Conservation (phyloP, 441 rosid genomes). For the Flueggea neowawraea region DNA sequence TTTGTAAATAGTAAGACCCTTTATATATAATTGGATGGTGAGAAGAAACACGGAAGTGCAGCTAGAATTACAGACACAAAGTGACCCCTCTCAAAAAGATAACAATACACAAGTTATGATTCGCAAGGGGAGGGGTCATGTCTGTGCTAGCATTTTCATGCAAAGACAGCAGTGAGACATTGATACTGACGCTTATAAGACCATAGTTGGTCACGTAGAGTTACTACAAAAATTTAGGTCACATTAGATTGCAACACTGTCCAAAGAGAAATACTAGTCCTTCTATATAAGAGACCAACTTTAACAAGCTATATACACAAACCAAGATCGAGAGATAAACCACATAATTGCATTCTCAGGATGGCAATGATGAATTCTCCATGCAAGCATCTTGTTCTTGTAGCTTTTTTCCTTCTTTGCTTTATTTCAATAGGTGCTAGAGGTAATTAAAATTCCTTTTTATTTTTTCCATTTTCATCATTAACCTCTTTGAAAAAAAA, state of each 20-base stretch:
- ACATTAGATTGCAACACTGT: conserved; percentile 20
- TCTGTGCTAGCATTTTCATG: conserved; percentile 8
- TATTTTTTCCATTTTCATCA: not conserved
- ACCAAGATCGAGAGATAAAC: not conserved
- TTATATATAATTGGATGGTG: no score
- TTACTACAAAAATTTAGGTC: conserved; percentile 37
- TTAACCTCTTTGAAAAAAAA: not conserved
- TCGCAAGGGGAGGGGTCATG: not conserved
- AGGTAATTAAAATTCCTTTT: conserved; percentile 25
- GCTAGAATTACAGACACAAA: not conserved
- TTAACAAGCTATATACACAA: not conserved
- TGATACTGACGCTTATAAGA: conserved; percentile 38
- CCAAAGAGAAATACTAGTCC: conserved; percentile 10
- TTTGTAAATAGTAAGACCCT: no score
- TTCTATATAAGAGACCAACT: conserved; percentile 23
- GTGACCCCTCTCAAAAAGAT: not conserved
- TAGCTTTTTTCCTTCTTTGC: conserved; percentile 38
- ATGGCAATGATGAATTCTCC: conserved; percentile 31
- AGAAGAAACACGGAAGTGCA: not conserved
- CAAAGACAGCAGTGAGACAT: conserved; percentile 39
- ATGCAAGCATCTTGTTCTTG: conserved; percentile 34
- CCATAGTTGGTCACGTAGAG: conserved; percentile 27
- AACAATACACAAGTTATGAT: not conserved
- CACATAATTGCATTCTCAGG: not conserved
- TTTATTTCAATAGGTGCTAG: conserved; percentile 28